A percentile compares a stretch with the other conserved stretches of the same genome.
Evolutionary conservation across 2,329 filamentous ascomycete species (phyloP).

Genomic region (Didymella segeticola): DNA sequence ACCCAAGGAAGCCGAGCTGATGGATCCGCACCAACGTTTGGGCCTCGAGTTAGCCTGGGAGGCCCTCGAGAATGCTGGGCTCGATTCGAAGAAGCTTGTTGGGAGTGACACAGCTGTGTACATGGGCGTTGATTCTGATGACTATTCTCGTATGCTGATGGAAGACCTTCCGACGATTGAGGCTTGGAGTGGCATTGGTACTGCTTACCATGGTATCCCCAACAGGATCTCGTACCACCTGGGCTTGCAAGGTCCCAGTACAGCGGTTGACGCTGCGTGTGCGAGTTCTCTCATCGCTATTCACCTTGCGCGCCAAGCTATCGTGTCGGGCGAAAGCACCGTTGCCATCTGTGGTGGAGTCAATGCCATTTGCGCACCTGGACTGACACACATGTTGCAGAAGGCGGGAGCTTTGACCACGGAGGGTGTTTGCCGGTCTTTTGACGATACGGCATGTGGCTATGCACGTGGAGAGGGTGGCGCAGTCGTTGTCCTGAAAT

Average conservation of each 20-base stretch:
- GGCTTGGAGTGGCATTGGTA: slow-evolving; percentile 52
- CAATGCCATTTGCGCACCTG: slow-evolving; percentile 44
- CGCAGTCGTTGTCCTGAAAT: slow-evolving; percentile 40
- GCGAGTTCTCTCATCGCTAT: slow-evolving; percentile 44
- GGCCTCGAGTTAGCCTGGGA: slow-evolving; percentile 36
- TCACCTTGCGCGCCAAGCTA: slow-evolving; percentile 40
- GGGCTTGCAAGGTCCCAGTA: slow-evolving; percentile 52
- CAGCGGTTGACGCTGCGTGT: slow-evolving; percentile 47
- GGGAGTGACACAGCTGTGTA: slow-evolving; percentile 35
- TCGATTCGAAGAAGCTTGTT: slow-evolving; percentile 23
- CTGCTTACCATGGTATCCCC: slow-evolving; percentile 47
- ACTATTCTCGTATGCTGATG: slow-evolving; percentile 26
- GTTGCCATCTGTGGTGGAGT: slow-evolving; percentile 36
- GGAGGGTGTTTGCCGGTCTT: slow-evolving; percentile 42
- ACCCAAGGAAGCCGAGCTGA: slow-evolving; percentile 35
- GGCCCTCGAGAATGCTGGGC: slow-evolving; percentile 36
- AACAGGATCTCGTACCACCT: slow-evolving; percentile 47
- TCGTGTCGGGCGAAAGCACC: slow-evolving; percentile 35
- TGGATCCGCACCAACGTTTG: slow-evolving; percentile 38
- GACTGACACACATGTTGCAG: slow-evolving; percentile 40
- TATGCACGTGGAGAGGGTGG: slow-evolving; percentile 45
- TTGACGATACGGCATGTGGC: slow-evolving; percentile 41
- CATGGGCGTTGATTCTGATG: slow-evolving; percentile 33
- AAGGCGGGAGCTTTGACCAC: slow-evolving; percentile 36
- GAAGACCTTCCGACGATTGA: slow-evolving; percentile 50